These are phyloP conservation scores for Leccinum variicolor DNA, from an alignment of 768 basidiomycete genomes.

Conservation along the genomic window DNA sequence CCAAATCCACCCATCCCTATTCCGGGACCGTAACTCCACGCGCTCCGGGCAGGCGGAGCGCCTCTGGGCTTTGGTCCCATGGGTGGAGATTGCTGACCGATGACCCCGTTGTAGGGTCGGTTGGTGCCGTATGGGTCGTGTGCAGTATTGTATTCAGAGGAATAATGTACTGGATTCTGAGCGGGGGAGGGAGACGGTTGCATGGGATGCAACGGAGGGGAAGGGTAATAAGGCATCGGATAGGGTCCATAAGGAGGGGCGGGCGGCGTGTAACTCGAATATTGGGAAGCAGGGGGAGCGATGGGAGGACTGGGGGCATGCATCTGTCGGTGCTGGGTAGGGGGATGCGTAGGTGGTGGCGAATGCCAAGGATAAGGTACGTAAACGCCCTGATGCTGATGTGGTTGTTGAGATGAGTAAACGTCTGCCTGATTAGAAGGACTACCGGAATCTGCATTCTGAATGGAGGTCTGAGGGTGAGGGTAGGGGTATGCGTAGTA, in stretches of 20 bases:
- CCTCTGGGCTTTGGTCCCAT: conserved; percentile 28
- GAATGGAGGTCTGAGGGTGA: conserved; percentile 41
- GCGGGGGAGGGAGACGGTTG: conserved; percentile 25
- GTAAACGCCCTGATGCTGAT: conserved; percentile 30
- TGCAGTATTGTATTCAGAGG: conserved; percentile 28
- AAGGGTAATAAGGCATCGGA: conserved; percentile 32
- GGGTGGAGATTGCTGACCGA: conserved; percentile 30
- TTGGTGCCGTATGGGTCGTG: conserved; percentile 22
- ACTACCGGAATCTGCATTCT: conserved; percentile 35
- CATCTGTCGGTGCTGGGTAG: conserved; percentile 38
- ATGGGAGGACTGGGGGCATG: conserved; percentile 29
- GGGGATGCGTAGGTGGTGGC: conserved; percentile 35
- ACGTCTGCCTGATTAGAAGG: conserved; percentile 29
- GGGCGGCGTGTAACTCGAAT: conserved; percentile 30
- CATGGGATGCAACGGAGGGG: conserved; percentile 27
- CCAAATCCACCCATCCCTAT: conserved; percentile 45
- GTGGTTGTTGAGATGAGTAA: conserved; percentile 31
- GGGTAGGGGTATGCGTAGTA: conserved; percentile 52
- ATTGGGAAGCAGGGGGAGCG: conserved; percentile 31
- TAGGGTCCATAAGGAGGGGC: conserved; percentile 35
- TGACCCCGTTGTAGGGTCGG: conserved; percentile 28
- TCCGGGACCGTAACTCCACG: conserved; percentile 75
- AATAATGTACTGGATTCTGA: conserved; percentile 25
- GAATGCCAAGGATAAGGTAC: conserved; percentile 35
- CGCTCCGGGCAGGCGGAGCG: conserved; percentile 42